Percentiles rank a stretch among this genome's conserved stretches.
These are phyloP conservation scores for Coemansia reversa DNA, from an alignment of 192 early-diverging fungal species.

Conservation along the genomic window DNA sequence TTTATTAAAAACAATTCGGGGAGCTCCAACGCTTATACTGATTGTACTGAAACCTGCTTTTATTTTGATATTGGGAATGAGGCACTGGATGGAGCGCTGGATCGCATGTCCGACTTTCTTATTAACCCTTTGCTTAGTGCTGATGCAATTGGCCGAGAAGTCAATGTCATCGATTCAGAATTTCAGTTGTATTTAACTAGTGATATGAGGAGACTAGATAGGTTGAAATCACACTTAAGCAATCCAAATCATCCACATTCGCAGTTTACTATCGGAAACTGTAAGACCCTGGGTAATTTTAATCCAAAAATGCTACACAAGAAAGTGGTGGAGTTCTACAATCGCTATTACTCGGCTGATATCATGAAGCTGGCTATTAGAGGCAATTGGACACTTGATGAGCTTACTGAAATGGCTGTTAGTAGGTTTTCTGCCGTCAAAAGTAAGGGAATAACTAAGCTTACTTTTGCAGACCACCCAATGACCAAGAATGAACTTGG, in stretches of 20 bases:
- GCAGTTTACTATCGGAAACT: conserved; percentile 82
- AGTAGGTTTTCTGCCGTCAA: conserved; percentile 72
- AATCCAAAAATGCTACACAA: conserved; percentile 57
- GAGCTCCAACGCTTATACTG: conserved; percentile 26
- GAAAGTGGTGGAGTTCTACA: conserved; percentile 78
- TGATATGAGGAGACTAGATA: conserved; percentile 36
- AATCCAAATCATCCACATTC: conserved; percentile 71
- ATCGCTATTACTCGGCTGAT: conserved; percentile 85
- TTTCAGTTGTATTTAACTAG: conserved; percentile 78
- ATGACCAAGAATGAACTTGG: conserved; percentile 67
- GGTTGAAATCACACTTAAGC: neutral
- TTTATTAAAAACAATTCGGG: conserved; percentile 30
- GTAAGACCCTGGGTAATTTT: conserved; percentile 68
- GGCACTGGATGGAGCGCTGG: conserved; percentile 57
- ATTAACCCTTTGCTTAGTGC: conserved; percentile 79
- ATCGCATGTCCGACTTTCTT: conserved; percentile 81
- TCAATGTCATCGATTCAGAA: conserved; percentile 89
- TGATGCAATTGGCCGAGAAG: conserved; percentile 80
- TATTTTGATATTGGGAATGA: conserved; percentile 25
- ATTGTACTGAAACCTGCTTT: conserved; percentile 7
- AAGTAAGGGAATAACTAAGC: conserved; percentile 65
- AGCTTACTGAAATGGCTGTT: conserved; percentile 72
- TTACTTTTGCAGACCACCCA: conserved; percentile 63
- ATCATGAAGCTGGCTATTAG: conserved; percentile 85
- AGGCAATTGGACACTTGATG: conserved; percentile 74